phyloP scores from a whole-genome alignment of 176 grass and related monocot genomes.

The Elymus sibiricus region DNA sequence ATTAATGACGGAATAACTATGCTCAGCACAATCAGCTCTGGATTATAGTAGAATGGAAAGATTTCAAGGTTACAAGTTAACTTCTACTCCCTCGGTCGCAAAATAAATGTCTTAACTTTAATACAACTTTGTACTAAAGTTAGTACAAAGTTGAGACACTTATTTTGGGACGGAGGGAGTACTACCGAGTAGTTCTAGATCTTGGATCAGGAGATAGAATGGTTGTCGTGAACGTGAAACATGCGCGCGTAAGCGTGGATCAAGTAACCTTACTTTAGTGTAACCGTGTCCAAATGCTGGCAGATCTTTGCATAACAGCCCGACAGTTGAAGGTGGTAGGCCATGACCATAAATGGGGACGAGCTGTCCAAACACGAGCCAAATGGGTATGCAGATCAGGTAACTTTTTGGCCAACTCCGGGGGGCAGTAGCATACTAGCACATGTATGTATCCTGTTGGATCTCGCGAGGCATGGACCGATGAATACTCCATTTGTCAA shows the following conservation, averaged over 20 bases:
- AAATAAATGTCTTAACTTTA: too few species aligned
- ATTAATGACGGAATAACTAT: not conserved
- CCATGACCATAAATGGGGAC: not conserved
- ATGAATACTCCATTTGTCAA: not conserved
- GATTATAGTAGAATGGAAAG: not conserved
- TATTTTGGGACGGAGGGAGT: too few species aligned
- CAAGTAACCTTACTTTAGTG: not conserved
- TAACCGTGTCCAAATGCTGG: not conserved
- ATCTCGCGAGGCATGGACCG: not conserved
- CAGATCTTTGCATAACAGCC: not conserved
- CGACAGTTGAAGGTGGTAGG: not conserved
- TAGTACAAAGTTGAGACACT: too few species aligned
- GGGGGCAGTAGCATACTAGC: not conserved
- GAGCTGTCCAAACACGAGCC: not conserved
- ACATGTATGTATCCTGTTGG: not conserved
- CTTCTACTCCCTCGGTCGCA: too few species aligned
- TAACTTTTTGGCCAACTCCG: not conserved
- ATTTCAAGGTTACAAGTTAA: not conserved
- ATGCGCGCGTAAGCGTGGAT: too few species aligned
- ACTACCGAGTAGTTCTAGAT: not conserved
- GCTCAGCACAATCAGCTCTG: not conserved
- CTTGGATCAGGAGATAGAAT: not conserved
- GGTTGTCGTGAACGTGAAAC: too few species aligned
- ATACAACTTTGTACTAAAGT: too few species aligned
- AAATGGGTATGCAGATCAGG: slow-evolving; percentile 1